A percentile compares a stretch with the other conserved stretches of the same genome.
Conservation (phyloP, 148 eudicot genomes). For the Talinum fruticosum region DNA sequence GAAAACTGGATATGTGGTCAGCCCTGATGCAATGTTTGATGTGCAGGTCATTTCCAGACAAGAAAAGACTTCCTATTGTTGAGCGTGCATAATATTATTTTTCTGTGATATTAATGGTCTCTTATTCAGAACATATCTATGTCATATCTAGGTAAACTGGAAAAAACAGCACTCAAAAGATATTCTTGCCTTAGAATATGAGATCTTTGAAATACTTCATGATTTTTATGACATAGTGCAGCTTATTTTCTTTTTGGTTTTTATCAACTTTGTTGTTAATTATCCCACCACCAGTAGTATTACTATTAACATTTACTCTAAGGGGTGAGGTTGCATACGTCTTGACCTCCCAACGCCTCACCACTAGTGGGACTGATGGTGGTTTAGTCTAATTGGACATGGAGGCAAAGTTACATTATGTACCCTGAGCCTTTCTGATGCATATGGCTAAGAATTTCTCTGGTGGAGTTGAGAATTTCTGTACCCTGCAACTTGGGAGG, state of each 20-base stretch:
- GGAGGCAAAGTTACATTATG: not conserved
- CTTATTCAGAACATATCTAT: not conserved
- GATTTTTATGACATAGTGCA: not conserved
- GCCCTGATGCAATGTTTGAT: slow-evolving; percentile 96
- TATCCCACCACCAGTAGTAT: not conserved
- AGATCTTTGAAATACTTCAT: not conserved
- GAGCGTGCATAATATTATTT: not conserved
- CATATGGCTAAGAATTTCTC: not conserved
- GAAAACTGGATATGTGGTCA: slow-evolving; percentile 75
- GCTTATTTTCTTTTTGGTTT: not conserved
- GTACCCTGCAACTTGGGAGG: not conserved
- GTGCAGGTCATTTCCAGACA: slow-evolving; percentile 56
- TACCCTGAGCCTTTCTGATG: not conserved
- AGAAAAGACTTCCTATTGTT: not conserved
- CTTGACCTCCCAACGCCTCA: not conserved
- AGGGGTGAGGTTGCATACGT: too few relatives aligned
- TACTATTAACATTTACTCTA: not conserved
- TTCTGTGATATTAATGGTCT: not conserved
- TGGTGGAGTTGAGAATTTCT: not conserved
- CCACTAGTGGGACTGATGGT: not conserved
- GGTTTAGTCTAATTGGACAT: not conserved
- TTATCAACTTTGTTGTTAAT: not conserved
- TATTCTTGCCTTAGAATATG: not conserved
- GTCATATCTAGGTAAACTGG: not conserved
- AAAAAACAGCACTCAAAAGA: not conserved